Conservation (phyloP, 768 basidiomycete genomes). For the Tylopilus plumbeoviolaceoides region DNA sequence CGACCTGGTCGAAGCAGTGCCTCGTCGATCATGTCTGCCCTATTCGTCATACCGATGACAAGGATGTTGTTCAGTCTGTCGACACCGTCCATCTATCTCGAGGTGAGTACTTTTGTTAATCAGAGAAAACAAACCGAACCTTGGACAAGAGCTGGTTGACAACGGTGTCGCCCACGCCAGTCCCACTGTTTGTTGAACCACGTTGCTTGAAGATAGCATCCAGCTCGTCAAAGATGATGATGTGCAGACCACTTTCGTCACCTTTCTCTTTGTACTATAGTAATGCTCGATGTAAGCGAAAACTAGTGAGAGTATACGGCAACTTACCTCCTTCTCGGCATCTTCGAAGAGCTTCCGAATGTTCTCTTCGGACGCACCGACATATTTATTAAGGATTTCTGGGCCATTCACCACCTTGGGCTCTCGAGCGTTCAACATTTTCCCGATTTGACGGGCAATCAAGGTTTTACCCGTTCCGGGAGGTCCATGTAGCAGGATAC, state of each 20-base stretch:
- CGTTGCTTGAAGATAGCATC: conserved; percentile 99
- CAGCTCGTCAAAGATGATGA: conserved; percentile 99
- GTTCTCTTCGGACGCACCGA: conserved; percentile 97
- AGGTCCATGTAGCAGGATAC: conserved; percentile 92
- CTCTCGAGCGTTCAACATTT: conserved; percentile 97
- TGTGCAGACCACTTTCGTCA: conserved; percentile 95
- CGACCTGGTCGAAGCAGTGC: conserved; percentile 95
- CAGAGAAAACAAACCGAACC: conserved; percentile 36
- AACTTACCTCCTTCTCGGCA: conserved; percentile 86
- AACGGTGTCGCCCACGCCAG: conserved; percentile 97
- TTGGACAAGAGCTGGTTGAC: conserved; percentile 98
- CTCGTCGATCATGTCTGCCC: conserved; percentile 98
- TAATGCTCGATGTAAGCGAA: conserved; percentile 1
- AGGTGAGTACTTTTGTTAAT: conserved; percentile 9
- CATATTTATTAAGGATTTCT: conserved; percentile 95
- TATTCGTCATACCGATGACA: conserved; percentile 99
- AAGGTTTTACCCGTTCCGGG: conserved; percentile 99
- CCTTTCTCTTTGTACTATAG: conserved; percentile 91
- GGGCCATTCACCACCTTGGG: conserved; percentile 99
- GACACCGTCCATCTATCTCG: conserved; percentile 91
- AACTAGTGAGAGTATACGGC: neutral
- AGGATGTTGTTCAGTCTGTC: conserved; percentile 99
- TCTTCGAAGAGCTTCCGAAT: conserved; percentile 97
- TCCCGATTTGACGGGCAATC: conserved; percentile 97
- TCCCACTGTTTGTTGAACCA: conserved; percentile 86